phyloP scores from a whole-genome alignment of 257 asterid species.

The Oldenlandia corymbosa region DNA sequence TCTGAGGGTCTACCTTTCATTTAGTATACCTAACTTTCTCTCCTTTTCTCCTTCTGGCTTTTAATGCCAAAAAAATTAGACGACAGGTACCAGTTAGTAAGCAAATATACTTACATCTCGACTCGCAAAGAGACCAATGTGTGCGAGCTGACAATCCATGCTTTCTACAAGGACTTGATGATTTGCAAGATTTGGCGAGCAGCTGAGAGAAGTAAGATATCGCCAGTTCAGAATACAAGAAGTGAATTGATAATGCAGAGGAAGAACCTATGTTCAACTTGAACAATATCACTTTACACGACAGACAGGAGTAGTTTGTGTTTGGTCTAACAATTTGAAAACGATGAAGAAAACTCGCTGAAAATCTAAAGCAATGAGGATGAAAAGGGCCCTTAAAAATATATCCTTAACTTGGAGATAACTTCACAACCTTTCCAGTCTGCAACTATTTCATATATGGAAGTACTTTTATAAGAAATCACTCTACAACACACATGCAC shows the following conservation, averaged over 20 bases:
- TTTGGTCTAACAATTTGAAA: too few species aligned
- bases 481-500: not conserved
- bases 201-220: conserved; percentile 40
- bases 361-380: not conserved
- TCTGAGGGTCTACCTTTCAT: too few species aligned
- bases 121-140: conserved; percentile 76
- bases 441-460: not conserved
- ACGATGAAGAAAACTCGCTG: too few species aligned
- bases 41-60: too few species aligned
- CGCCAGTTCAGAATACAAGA: conserved; percentile 8
- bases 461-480: not conserved
- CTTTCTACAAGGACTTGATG: conserved; percentile 96
- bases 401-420: not conserved
- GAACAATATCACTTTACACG: not conserved
- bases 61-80: too few species aligned
- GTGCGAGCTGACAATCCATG: conserved; percentile 91
- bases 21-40: too few species aligned
- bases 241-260: not conserved
- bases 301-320: too few species aligned
- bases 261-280: not conserved
- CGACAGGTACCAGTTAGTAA: not conserved
- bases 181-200: conserved; percentile 84
- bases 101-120: conserved; percentile 64
- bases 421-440: not conserved
- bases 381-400: not conserved